These are phyloP conservation scores for Tylopilus sp. DNA, from an alignment of 1,284 basidiomycete species.

Conservation along the genomic window DNA sequence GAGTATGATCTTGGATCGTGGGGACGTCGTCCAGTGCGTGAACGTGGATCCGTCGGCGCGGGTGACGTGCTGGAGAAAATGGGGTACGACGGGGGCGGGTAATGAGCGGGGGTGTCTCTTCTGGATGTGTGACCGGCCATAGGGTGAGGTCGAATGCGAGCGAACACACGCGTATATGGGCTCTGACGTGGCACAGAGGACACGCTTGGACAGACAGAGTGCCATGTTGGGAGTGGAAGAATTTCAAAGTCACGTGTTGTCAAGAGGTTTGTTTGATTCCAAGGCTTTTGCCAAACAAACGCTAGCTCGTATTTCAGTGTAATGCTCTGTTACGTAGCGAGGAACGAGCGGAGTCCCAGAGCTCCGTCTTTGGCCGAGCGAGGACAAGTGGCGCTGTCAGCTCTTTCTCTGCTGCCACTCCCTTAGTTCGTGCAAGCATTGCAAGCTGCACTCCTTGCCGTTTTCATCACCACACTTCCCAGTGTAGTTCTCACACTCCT, in stretches of 20 bases:
- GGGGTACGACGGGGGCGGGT: conserved; percentile 79
- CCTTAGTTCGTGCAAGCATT: no score
- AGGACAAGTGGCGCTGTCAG: no score
- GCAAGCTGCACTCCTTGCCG: no score
- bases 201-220: conserved; percentile 10
- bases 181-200: conserved; percentile 7
- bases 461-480: no score
- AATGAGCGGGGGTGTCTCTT: conserved; percentile 62
- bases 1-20: conserved; percentile 50
- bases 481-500: no score
- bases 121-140: conserved; percentile 65
- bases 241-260: neutral
- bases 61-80: conserved; percentile 80
- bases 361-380: no score
- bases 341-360: no score
- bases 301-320: neutral
- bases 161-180: neutral
- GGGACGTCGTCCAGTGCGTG: conserved; percentile 83
- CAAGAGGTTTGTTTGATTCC: conserved; percentile 18
- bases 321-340: no score
- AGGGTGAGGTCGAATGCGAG: conserved; percentile 5
- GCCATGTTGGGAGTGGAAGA: neutral
- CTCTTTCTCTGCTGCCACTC: no score
- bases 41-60: conserved; percentile 87
- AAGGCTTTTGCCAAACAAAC: conserved; percentile 25